Base-by-base conservation (phyloP, 148 eudicot genomes). In the Amaranthus hypochondriacus region DNA sequence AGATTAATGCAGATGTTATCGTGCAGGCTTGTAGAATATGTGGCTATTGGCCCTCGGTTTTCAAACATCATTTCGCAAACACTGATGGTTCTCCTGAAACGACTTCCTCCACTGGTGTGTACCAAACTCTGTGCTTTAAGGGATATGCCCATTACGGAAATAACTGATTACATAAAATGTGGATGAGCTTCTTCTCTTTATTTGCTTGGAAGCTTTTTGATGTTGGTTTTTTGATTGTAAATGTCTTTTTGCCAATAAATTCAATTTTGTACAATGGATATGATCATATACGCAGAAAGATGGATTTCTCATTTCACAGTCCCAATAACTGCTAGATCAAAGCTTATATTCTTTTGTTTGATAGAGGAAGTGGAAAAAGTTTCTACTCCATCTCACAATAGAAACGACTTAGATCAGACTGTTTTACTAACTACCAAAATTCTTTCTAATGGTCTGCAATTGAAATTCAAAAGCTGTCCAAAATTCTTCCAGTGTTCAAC, bases 31-130 rank as follows among this genome's bases (percentile, higher is more conserved):
- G 86, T 92, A 66, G 96, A 92, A 79, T 95, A 92, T 81, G 93
- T 95, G 80, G 88, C 98, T 11, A 88, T 95, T 79, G 98, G 98
- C 57, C 98, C 97, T 77, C 89, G 98, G 61, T 94, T 91, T 84
- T 94, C 97, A 68, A 94, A 91, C 82, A 78, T 94, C 48, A 89
- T 94, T 68, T 86, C 98, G 48, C 98, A 94, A 76, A 94, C 98
- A 58, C 80, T 94, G 80, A 68, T 94, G 92, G 97, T 91, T 74
- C 97, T 91, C 53, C 83, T 94, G 77, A 94, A 94, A 77, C 84
- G 98, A 82, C 92, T 94, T 73, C 98, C 97, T 84, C 98, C 98
- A 18, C 72, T 81, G 97, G 98, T 91, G 82, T 64, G 70, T 79
- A 42, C 15, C 13, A 56, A 62, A 58, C 48, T 15, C 15, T 12